phyloP scores from a whole-genome alignment of 164 flowering plant species.

The Malania oleifera region DNA sequence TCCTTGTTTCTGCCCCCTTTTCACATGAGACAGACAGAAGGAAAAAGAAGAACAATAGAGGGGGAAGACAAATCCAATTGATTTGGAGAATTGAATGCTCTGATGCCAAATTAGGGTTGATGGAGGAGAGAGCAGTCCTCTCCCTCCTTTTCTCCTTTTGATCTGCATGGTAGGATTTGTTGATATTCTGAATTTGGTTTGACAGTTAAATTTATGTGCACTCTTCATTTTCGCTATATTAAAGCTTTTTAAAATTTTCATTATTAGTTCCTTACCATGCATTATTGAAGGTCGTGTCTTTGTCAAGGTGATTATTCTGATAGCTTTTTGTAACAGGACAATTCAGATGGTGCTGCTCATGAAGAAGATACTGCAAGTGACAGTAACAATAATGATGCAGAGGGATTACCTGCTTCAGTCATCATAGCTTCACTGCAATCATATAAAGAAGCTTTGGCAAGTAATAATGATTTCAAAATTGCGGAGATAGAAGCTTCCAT shows the following conservation, averaged over 20 bases:
- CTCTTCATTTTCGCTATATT: neutral
- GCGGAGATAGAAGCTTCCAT: slow-evolving; percentile 60
- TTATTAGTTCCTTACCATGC: neutral
- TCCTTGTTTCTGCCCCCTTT: too few species aligned
- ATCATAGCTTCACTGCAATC: slow-evolving; percentile 42
- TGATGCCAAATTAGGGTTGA: too few species aligned
- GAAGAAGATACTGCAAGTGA: slow-evolving; percentile 36
- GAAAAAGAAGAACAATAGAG: too few species aligned
- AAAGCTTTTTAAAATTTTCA: neutral
- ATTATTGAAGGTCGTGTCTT: neutral
- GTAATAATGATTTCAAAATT: slow-evolving; percentile 51
- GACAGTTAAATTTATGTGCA: neutral
- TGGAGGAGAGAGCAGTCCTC: too few species aligned
- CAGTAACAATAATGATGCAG: slow-evolving; percentile 31
- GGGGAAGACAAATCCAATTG: too few species aligned
- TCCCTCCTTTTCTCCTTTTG: too few species aligned
- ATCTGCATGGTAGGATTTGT: too few species aligned
- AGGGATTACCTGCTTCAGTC: slow-evolving; percentile 43
- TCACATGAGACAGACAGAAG: too few species aligned
- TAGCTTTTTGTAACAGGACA: slow-evolving; percentile 42
- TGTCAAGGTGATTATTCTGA: slow-evolving; percentile 3
- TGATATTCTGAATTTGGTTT: neutral
- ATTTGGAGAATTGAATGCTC: too few species aligned
- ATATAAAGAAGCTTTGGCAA: slow-evolving; percentile 71
- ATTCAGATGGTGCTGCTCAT: slow-evolving; percentile 37